Percentiles rank a stretch among this genome's conserved stretches.
Conservation (phyloP, 192 early-diverging fungal genomes). For the Backusella mclennaniae region DNA sequence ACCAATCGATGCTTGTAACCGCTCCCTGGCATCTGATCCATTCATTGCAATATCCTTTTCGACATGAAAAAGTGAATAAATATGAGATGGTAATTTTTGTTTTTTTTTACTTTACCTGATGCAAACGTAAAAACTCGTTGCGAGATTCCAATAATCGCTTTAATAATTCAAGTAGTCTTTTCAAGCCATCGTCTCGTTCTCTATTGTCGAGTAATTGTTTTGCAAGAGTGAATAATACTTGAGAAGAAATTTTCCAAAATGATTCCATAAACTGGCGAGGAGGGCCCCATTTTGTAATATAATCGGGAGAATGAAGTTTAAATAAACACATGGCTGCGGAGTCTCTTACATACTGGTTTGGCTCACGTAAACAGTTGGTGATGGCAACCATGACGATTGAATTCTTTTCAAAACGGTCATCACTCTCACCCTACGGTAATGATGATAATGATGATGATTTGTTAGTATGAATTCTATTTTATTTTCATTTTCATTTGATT, state of each 20-base stretch:
- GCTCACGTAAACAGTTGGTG: constrained; percentile 72
- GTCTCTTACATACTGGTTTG: constrained; percentile 64
- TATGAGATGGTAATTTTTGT: background rate
- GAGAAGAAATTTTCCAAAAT: constrained; percentile 75
- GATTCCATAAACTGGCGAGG: constrained; percentile 65
- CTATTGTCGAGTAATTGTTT: constrained; percentile 75
- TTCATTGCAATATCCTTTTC: constrained; percentile 48
- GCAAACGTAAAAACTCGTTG: constrained; percentile 54
- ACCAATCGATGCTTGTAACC: constrained; percentile 65
- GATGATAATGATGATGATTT: background rate
- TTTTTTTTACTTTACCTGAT: constrained; percentile 36
- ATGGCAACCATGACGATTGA: constrained; percentile 70
- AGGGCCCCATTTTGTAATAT: constrained; percentile 81
- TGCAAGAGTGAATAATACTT: constrained; percentile 66
- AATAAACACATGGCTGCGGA: constrained; percentile 72
- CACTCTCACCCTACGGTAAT: constrained; percentile 49
- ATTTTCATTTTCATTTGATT: background rate
- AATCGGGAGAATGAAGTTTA: constrained; percentile 66
- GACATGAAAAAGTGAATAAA: background rate
- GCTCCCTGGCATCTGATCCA: constrained; percentile 59
- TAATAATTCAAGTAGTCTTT: constrained; percentile 65
- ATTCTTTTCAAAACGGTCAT: constrained; percentile 71
- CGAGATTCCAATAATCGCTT: constrained; percentile 63
- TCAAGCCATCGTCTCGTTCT: constrained; percentile 62
- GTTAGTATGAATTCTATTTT: background rate